These are phyloP conservation scores for Hibiscus trionum DNA, from an alignment of 345 rosid species.

Conservation along the genomic window DNA sequence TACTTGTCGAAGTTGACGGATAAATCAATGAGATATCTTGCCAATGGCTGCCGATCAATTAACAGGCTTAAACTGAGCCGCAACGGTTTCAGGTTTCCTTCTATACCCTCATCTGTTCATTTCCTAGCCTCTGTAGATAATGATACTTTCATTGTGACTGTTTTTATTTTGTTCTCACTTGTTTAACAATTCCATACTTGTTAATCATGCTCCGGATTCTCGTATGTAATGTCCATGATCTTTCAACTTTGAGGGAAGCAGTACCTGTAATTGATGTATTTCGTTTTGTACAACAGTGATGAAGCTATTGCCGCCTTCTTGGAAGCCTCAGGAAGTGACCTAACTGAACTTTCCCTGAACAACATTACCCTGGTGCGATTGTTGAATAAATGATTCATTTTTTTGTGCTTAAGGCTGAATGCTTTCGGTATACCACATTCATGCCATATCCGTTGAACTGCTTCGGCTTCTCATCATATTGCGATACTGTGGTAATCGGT, in stretches of 20 bases:
- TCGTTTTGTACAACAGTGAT: conserved; percentile 33
- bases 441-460: too few species aligned
- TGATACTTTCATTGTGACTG: neutral
- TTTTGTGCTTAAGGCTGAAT: too few species aligned
- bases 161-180: neutral
- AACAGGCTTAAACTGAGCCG: conserved; percentile 23
- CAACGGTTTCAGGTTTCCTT: conserved; percentile 18
- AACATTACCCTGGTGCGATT: conserved; percentile 24
- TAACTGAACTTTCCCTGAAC: conserved; percentile 40
- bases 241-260: neutral
- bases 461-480: neutral
- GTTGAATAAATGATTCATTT: too few species aligned
- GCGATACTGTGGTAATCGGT: neutral
- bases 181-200: neutral
- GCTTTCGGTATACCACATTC: neutral
- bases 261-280: neutral
- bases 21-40: conserved; percentile 26
- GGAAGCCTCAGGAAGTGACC: conserved; percentile 39
- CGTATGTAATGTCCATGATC: neutral
- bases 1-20: conserved; percentile 31
- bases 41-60: conserved; percentile 37
- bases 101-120: neutral
- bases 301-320: conserved; percentile 56
- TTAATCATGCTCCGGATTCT: neutral
- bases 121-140: neutral